Evolutionary conservation across 2,329 filamentous ascomycete species (phyloP), one percentile per base, ranked within the genome.

Genomic region (Alternaria alternata): DNA sequence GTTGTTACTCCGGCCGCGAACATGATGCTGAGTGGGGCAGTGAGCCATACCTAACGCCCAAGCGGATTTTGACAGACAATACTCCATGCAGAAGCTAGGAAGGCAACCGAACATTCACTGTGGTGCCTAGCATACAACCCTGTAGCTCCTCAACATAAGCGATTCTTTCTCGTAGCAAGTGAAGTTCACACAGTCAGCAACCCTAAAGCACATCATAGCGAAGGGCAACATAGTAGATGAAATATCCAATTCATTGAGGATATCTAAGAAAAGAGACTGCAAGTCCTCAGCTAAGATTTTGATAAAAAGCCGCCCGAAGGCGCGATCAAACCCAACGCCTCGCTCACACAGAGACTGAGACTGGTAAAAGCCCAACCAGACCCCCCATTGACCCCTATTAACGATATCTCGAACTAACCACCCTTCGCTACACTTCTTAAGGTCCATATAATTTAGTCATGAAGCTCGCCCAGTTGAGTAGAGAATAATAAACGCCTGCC

Each of bases 401-500:
- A 11, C 16, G 18, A 38, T 49, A 7, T 36, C 20, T 24, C 32
- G 5, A 9, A 36, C 32, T 11, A 6, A 7, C 20, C 46, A 16
- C 46, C 30, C 30, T n/a, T 26, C 32, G 20, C 32, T 24, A 38
- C 46, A 32, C 30, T 5, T 49, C 18, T 49, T n/a, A 8, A 24
- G 8, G 34, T 49, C 46, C 46, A 32, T 34, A 7, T 7, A 36
- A 24, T 49, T 11, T 22, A 36, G 20, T 49, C 20, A 49, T 49
- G 11, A n/a, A 28, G 49, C 11, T 38, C 22, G 34, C 24, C 24
- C 36, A 30, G 28, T 28, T 38, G 49, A 51, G 36, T 38, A 51
- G 49, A 51, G 49, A 51, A 41, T 12, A 51, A 51, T 20, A 56
- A 48, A 60, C 47, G 44, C 57, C 57, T 51, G 36, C 14, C 44